A percentile compares a stretch with the other conserved stretches of the same genome.
Conservation (phyloP, 148 eudicot genomes). For the Bassia scoparia region DNA sequence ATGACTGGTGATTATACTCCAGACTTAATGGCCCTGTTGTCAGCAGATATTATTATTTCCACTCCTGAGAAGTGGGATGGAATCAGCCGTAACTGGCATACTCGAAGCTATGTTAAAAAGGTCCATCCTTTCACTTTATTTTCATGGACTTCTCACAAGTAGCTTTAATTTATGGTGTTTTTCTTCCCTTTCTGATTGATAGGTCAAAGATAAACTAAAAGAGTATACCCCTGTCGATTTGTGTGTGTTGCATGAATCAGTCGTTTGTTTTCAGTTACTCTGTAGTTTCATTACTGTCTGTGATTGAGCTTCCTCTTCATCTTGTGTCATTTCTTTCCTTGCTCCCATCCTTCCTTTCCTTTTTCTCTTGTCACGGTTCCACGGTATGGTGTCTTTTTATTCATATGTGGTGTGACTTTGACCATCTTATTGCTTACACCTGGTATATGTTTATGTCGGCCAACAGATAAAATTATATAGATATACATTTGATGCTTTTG, state of each 20-base stretch:
- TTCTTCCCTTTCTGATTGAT: conserved; percentile 2
- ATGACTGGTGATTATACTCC: conserved; percentile 99
- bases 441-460: background rate
- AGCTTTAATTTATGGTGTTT: background rate
- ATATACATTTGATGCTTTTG: background rate
- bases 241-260: background rate
- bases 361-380: background rate
- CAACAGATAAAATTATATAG: background rate
- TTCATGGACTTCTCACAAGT: background rate
- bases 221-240: background rate
- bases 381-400: background rate
- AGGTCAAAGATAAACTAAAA: background rate
- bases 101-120: conserved; percentile 90
- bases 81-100: conserved; percentile 98
- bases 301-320: background rate
- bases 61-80: conserved; percentile 99
- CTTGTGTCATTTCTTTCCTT: background rate
- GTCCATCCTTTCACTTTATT: conserved; percentile 27
- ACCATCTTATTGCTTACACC: background rate
- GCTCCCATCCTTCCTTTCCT: background rate
- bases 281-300: background rate
- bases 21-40: conserved; percentile 79
- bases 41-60: conserved; percentile 94
- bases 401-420: background rate
- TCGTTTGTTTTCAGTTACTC: background rate